Conservation (phyloP, 2,329 filamentous ascomycete genomes). For the Aurifilum marmelostoma region DNA sequence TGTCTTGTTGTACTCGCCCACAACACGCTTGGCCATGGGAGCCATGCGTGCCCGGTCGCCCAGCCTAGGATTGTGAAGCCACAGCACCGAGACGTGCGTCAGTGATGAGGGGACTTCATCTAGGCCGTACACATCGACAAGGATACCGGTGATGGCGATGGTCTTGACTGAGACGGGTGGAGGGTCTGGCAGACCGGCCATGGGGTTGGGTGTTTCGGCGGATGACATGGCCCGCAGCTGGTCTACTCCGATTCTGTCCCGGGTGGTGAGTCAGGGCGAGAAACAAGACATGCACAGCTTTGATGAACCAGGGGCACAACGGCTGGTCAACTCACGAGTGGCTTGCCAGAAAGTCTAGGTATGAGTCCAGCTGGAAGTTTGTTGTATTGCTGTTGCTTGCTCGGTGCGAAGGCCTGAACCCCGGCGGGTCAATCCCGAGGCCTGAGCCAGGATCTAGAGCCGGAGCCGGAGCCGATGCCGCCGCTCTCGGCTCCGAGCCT, state of each 20-base stretch:
- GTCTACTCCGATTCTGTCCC: not conserved
- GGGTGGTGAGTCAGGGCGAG: not conserved
- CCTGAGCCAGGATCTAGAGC: not conserved
- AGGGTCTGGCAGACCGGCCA: constrained; percentile 41
- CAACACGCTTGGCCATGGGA: constrained; percentile 68
- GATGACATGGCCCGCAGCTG: not conserved
- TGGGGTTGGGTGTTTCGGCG: constrained; percentile 28
- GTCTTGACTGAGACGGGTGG: constrained; percentile 64
- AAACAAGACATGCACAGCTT: not conserved
- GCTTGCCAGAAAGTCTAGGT: constrained; percentile 3
- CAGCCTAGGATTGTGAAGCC: constrained; percentile 84
- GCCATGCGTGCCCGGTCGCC: constrained; percentile 74
- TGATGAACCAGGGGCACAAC: not conserved
- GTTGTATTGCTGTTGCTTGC: not conserved
- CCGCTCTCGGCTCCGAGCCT: not conserved
- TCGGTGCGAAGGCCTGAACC: not conserved
- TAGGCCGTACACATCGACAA: constrained; percentile 80
- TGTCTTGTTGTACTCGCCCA: constrained; percentile 68
- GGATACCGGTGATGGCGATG: constrained; percentile 75
- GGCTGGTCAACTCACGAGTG: constrained; percentile 2
- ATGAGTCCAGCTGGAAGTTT: constrained; percentile 12
- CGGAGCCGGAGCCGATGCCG: not conserved
- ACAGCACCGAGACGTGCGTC: constrained; percentile 74
- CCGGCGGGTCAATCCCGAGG: not conserved
- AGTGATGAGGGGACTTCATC: constrained; percentile 64